Conservation (phyloP, 2,329 filamentous ascomycete species). For the Fusarium armeniacum region DNA sequence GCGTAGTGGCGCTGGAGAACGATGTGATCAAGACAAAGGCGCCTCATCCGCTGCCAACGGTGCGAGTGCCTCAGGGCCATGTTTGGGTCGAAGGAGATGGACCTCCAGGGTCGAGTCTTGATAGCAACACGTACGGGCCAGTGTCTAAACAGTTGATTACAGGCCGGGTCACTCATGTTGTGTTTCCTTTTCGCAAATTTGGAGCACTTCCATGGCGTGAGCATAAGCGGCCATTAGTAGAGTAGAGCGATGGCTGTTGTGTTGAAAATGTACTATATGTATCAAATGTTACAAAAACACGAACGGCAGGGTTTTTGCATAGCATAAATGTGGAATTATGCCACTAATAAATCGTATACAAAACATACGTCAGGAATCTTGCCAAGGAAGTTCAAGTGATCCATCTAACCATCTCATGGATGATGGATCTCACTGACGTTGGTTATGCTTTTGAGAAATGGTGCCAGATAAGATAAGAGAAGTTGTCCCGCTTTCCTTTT, state of each 20-base stretch:
- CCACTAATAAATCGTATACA: background rate
- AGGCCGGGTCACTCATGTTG: constrained; percentile 78
- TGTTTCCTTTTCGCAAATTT: constrained; percentile 76
- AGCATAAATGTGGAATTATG: background rate
- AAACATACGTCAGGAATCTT: background rate
- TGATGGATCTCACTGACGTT: constrained; percentile 9
- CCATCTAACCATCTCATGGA: background rate
- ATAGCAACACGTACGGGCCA: constrained; percentile 93
- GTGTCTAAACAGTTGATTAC: constrained; percentile 81
- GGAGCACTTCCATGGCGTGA: constrained; percentile 72
- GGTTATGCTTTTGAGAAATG: constrained; percentile 3
- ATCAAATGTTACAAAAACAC: background rate
- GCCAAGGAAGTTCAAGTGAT: background rate
- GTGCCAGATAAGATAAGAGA: constrained; percentile 22
- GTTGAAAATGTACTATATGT: constrained; percentile 5
- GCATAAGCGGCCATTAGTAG: constrained; percentile 54
- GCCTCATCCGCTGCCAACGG: constrained; percentile 68
- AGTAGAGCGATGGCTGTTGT: constrained; percentile 23
- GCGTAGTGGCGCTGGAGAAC: constrained; percentile 84
- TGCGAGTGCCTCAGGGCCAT: constrained; percentile 83
- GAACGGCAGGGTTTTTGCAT: background rate
- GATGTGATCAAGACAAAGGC: constrained; percentile 78
- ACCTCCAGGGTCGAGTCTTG: constrained; percentile 75
- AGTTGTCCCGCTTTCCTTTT: constrained; percentile 7
- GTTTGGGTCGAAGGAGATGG: constrained; percentile 97